Percentiles rank a stretch among this genome's conserved stretches.
Conservation (phyloP, 2,329 filamentous ascomycete genomes). For the Penicillium sp. region DNA sequence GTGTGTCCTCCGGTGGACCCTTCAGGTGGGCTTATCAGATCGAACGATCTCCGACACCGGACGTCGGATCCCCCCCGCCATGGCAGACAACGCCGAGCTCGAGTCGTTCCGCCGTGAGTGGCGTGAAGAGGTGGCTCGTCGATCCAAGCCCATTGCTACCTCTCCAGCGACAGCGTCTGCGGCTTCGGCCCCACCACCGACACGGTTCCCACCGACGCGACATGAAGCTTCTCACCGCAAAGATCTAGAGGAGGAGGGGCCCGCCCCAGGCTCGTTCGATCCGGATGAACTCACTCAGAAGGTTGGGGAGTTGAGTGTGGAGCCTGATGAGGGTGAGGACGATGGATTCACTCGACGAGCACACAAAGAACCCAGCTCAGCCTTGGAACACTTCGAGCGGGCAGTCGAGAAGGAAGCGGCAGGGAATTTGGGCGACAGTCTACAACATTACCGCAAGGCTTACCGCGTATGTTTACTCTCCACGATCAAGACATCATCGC, state of each 20-base stretch:
- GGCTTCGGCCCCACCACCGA: constrained; percentile 21
- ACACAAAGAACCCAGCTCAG: constrained; percentile 62
- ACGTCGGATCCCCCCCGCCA: constrained; percentile 23
- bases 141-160: constrained; percentile 34
- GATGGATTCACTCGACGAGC: constrained; percentile 37
- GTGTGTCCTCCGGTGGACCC: constrained; percentile 10
- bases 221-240: constrained; percentile 40
- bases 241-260: constrained; percentile 38
- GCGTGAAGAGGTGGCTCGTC: constrained; percentile 71
- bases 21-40: constrained; percentile 26
- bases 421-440: constrained; percentile 83
- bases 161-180: constrained; percentile 12
- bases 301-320: constrained; percentile 36
- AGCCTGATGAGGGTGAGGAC: constrained; percentile 37
- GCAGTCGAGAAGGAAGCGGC: constrained; percentile 84
- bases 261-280: constrained; percentile 21
- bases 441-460: constrained; percentile 83
- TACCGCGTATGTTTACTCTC: constrained; percentile 63
- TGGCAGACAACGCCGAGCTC: constrained; percentile 64
- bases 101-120: constrained; percentile 83
- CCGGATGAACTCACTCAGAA: constrained; percentile 36
- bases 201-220: constrained; percentile 39
- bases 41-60: constrained; percentile 26
- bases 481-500: constrained; percentile 27
- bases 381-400: constrained; percentile 87